These are phyloP conservation scores for Stentor coeruleus DNA, from an alignment of 73 alveolate genomes.

Conservation along the genomic window DNA sequence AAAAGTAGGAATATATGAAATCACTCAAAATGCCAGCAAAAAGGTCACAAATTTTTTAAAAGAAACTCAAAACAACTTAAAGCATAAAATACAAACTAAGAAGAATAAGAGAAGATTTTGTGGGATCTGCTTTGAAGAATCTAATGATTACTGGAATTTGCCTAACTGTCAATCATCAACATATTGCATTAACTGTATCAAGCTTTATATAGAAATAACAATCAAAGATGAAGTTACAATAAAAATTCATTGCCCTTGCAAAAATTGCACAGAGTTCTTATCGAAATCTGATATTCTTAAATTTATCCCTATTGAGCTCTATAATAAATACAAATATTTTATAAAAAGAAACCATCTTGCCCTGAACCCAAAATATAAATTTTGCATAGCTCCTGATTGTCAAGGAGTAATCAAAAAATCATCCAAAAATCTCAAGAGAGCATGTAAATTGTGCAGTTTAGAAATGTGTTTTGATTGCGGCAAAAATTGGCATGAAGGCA, in stretches of 20 bases:
- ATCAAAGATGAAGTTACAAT: constrained; percentile 22
- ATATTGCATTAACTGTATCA: neutral
- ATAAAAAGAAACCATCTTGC: constrained; percentile 31
- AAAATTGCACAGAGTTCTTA: constrained; percentile 25
- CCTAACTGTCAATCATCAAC: neutral
- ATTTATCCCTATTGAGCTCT: constrained; percentile 29
- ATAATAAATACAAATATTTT: constrained; percentile 35
- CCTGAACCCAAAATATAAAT: constrained; percentile 41
- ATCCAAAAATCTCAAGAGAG: constrained; percentile 16
- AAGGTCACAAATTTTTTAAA: too few species aligned
- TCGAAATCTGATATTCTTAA: constrained; percentile 26
- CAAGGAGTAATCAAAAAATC: constrained; percentile 38
- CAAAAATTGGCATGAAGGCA: constrained; percentile 38
- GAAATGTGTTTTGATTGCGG: constrained; percentile 56
- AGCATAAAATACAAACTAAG: too few species aligned
- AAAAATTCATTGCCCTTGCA: constrained; percentile 38
- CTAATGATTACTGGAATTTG: neutral
- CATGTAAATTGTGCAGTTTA: constrained; percentile 43
- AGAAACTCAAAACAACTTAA: too few species aligned
- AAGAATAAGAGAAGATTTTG: too few species aligned
- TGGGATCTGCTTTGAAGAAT: constrained; percentile 26
- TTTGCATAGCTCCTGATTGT: constrained; percentile 67
- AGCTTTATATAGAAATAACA: neutral
- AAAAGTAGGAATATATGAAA: too few species aligned
- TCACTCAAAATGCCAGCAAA: too few species aligned